Percentiles rank a stretch among this genome's conserved stretches.
Conservation (phyloP, 2,329 filamentous ascomycete species). For the Mycogone perniciosa region DNA sequence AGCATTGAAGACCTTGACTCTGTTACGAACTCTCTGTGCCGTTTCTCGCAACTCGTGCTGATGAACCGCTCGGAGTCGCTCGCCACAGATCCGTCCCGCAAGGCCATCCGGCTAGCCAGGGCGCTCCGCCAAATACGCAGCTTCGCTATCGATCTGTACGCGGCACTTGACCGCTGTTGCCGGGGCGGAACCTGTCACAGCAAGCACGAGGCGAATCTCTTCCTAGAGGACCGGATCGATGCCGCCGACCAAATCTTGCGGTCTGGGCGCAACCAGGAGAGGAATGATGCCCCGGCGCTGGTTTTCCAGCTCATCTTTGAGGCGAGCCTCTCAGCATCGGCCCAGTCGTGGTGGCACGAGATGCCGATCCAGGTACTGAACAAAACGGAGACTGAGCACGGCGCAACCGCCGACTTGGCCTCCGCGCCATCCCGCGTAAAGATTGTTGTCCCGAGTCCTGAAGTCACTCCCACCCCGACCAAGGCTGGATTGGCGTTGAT, state of each 20-base stretch:
- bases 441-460: background rate
- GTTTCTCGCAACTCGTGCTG: constrained; percentile 5
- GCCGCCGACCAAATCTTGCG: background rate
- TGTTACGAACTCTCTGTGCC: constrained; percentile 2
- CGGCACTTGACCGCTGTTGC: background rate
- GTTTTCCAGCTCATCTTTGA: constrained; percentile 5
- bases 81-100: background rate
- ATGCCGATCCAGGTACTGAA: background rate
- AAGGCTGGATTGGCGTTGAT: background rate
- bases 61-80: constrained; percentile 1
- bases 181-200: background rate
- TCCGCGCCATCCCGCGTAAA: background rate
- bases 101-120: background rate
- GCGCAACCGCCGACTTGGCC: background rate
- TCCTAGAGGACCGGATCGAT: constrained; percentile 8
- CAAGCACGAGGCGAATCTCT: constrained; percentile 5
- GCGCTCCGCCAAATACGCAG: constrained; percentile 3
- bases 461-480: background rate
- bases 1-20: constrained; percentile 5
- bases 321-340: background rate
- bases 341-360: constrained; percentile 2
- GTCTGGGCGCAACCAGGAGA: background rate
- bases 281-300: background rate
- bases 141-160: constrained; percentile 2
- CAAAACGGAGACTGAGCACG: background rate